Evolutionary conservation across 1,139 yeast genomes (phyloP).

Genomic region (Yamadazyma taylorii): DNA sequence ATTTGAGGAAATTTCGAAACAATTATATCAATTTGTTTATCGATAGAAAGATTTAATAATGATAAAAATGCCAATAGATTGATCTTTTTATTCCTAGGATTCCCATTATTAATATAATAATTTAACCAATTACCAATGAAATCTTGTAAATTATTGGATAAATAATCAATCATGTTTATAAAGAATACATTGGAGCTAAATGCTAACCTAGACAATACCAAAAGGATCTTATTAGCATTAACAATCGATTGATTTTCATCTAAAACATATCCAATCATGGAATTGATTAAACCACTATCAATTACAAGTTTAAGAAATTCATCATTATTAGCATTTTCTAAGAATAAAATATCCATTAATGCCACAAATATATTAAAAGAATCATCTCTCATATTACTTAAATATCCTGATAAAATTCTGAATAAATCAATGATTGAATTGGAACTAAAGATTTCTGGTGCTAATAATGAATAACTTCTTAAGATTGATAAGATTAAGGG

Average conservation of each 20-base stretch:
- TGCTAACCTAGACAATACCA: conserved; percentile 55
- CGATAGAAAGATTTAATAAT: conserved; percentile 28
- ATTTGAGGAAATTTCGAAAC: conserved; percentile 30
- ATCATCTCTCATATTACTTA: conserved; percentile 70
- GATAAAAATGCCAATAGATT: conserved; percentile 61
- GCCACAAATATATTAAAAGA: conserved; percentile 58
- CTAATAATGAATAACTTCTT: conserved; percentile 67
- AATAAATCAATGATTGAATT: conserved; percentile 43
- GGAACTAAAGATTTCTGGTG: conserved; percentile 47
- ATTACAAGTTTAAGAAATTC: conserved; percentile 36
- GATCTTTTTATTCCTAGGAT: conserved; percentile 66
- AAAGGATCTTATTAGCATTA: conserved; percentile 50
- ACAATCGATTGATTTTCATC: conserved; percentile 52
- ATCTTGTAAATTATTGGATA: conserved; percentile 23
- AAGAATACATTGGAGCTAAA: conserved; percentile 49
- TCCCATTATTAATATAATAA: conserved; percentile 53
- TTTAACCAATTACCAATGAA: conserved; percentile 37
- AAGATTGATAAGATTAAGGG: conserved; percentile 66
- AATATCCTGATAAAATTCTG: conserved; percentile 52
- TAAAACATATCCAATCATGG: conserved; percentile 45
- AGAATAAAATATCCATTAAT: conserved; percentile 55
- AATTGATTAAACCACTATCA: conserved; percentile 48
- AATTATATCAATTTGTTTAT: conserved; percentile 25
- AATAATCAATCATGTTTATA: conserved; percentile 33
- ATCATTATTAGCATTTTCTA: conserved; percentile 25